Conservation (phyloP, 768 basidiomycete genomes). For the Tricholoma sp. region DNA sequence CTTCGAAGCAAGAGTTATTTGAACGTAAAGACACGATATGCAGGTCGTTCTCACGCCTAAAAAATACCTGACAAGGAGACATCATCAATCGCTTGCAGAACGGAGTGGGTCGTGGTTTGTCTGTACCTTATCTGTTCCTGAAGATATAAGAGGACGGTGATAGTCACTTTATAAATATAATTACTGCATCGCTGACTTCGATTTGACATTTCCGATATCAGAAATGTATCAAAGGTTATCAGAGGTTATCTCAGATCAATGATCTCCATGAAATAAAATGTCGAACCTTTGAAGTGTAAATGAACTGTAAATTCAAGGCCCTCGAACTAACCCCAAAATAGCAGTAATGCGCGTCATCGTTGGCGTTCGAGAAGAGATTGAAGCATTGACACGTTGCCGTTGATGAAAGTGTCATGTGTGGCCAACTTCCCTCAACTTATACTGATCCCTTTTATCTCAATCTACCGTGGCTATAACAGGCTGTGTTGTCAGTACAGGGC, state of each 20-base stretch:
- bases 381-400: background rate
- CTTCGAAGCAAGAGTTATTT: slow-evolving; percentile 32
- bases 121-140: slow-evolving; percentile 15
- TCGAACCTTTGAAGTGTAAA: slow-evolving; percentile 20
- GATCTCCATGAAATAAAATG: slow-evolving; percentile 26
- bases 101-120: slow-evolving; percentile 25
- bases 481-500: no score
- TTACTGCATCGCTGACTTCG: slow-evolving; percentile 25
- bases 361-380: background rate
- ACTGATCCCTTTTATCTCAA: no score
- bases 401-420: background rate
- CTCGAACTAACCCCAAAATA: slow-evolving; percentile 16
- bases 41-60: slow-evolving; percentile 32
- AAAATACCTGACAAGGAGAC: slow-evolving; percentile 23
- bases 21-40: slow-evolving; percentile 32
- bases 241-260: slow-evolving; percentile 30
- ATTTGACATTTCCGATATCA: slow-evolving; percentile 20
- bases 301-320: slow-evolving; percentile 27
- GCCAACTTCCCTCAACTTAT: no score
- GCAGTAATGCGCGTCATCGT: slow-evolving; percentile 1
- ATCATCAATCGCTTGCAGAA: slow-evolving; percentile 30
- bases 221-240: slow-evolving; percentile 19
- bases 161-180: slow-evolving; percentile 22
- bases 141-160: slow-evolving; percentile 4
- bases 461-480: no score